phyloP scores from a whole-genome alignment of 495 filamentous ascomycete species.

The Hypoxylon crocopeplum region DNA sequence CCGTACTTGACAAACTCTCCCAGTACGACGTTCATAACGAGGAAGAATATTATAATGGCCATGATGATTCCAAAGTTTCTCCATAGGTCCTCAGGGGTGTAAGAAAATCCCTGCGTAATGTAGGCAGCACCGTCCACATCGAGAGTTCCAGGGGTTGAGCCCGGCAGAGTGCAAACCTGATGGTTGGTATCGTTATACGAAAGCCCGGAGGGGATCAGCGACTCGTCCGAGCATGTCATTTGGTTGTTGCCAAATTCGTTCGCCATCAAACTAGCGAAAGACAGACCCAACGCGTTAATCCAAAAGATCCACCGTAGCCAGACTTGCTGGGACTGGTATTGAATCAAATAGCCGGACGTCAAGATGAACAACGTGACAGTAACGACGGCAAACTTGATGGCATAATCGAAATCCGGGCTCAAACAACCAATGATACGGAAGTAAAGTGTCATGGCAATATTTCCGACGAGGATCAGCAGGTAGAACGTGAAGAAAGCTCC shows the following conservation, averaged over 20 bases:
- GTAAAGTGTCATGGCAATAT: slow-evolving; percentile 79
- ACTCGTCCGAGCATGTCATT: slow-evolving; percentile 67
- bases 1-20: slow-evolving; percentile 80
- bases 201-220: slow-evolving; percentile 68
- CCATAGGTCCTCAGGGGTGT: slow-evolving; percentile 68
- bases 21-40: slow-evolving; percentile 71
- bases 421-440: slow-evolving; percentile 81
- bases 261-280: slow-evolving; percentile 79
- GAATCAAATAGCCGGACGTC: slow-evolving; percentile 82
- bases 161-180: slow-evolving; percentile 77
- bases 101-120: slow-evolving; percentile 67
- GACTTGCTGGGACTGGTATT: slow-evolving; percentile 70
- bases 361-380: slow-evolving; percentile 80
- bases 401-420: slow-evolving; percentile 84
- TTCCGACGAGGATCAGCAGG: slow-evolving; percentile 71
- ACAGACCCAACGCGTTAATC: slow-evolving; percentile 76
- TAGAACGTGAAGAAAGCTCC: slow-evolving; percentile 83
- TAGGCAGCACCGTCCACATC: slow-evolving; percentile 67
- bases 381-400: slow-evolving; percentile 77
- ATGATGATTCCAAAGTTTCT: slow-evolving; percentile 79
- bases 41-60: slow-evolving; percentile 70
- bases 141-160: slow-evolving; percentile 66
- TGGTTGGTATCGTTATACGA: slow-evolving; percentile 70
- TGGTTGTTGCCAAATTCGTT: slow-evolving; percentile 76
- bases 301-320: slow-evolving; percentile 87